Percentiles rank a stretch among this genome's conserved stretches.
Conservation (phyloP, 306 rosid species). For the Arachis hypogaea region DNA sequence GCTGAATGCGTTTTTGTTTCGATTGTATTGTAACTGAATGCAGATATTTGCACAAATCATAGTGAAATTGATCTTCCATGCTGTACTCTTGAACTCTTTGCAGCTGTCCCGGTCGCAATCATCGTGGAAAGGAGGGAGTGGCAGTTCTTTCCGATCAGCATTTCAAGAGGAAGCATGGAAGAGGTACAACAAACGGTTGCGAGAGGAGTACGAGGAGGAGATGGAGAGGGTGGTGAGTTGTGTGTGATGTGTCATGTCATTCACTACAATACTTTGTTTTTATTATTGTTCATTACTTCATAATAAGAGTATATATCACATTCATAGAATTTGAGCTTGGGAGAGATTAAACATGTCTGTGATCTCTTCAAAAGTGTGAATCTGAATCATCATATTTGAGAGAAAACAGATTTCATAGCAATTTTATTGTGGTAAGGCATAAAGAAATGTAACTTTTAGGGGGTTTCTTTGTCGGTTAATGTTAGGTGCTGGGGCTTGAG, state of each 20-base stretch:
- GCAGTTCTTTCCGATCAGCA: slow-evolving; percentile 61
- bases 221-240: slow-evolving; percentile 89
- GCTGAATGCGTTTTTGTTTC: background rate
- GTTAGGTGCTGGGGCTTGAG: slow-evolving; percentile 12
- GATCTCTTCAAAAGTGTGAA: slow-evolving; percentile 14
- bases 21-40: background rate
- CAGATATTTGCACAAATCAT: background rate
- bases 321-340: background rate
- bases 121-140: slow-evolving; percentile 55
- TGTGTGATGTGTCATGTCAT: background rate
- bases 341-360: slow-evolving; percentile 10
- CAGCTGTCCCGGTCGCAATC: slow-evolving; percentile 70
- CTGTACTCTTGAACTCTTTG: slow-evolving; percentile 41
- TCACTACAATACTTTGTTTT: background rate
- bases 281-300: background rate
- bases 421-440: slow-evolving; percentile 11
- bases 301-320: background rate
- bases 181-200: slow-evolving; percentile 75
- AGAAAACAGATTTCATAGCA: slow-evolving; percentile 19
- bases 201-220: slow-evolving; percentile 90
- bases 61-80: slow-evolving; percentile 46
- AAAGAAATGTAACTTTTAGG: slow-evolving; percentile 15
- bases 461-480: slow-evolving; percentile 17
- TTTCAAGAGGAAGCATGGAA: slow-evolving; percentile 93
- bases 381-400: background rate